Evolutionary conservation across 2,329 filamentous ascomycete genomes (phyloP).

Genomic region (Arthroderma sp.): DNA sequence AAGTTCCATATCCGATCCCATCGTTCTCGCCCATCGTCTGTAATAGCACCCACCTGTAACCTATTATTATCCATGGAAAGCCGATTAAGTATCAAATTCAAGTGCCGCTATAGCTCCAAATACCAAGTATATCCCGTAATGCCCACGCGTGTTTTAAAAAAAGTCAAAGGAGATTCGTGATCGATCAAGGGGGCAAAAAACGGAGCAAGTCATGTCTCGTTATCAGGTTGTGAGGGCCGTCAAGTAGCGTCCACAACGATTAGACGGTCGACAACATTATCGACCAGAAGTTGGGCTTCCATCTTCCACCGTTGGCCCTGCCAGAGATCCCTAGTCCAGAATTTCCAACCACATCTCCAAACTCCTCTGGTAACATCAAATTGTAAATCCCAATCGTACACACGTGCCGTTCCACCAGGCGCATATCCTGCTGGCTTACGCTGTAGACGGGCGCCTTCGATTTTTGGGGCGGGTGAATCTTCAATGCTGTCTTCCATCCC

Average conservation of each 20-base stretch:
- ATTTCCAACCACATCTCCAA: conserved; percentile 19
- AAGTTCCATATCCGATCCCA: neutral
- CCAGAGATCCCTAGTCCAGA: conserved; percentile 31
- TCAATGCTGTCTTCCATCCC: conserved; percentile 23
- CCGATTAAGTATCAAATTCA: neutral
- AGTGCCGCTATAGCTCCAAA: neutral
- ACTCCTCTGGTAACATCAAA: conserved; percentile 14
- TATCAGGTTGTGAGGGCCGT: neutral
- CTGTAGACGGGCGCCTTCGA: neutral
- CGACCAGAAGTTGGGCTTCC: conserved; percentile 30
- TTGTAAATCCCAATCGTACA: conserved; percentile 19
- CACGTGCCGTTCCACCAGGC: neutral
- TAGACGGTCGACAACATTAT: conserved; percentile 32
- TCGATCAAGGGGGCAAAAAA: neutral
- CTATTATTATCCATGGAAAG: neutral
- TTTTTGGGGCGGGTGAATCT: neutral
- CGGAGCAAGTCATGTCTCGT: neutral
- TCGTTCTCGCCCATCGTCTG: neutral
- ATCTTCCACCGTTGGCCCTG: conserved; percentile 31
- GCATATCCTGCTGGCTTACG: neutral
- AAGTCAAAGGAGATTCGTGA: conserved; percentile 1
- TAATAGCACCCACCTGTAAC: neutral
- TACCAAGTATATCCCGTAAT: conserved; percentile 1
- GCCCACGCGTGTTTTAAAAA: neutral
- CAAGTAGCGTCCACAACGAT: conserved; percentile 23